Evolutionary conservation across 495 filamentous ascomycete genomes (phyloP).

Genomic region (Penicillium paradoxum): DNA sequence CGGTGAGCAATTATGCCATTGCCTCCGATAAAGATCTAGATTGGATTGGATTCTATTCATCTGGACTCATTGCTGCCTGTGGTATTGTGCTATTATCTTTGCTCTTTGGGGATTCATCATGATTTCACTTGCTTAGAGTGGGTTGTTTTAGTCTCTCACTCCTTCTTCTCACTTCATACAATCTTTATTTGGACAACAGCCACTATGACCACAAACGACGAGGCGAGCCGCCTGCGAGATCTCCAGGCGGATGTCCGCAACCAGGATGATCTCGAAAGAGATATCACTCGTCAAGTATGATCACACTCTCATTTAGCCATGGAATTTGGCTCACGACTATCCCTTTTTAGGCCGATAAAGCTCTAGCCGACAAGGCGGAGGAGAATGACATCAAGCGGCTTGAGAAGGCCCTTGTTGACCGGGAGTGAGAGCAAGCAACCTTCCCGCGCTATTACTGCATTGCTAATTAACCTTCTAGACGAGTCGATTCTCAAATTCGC

Average conservation of each 20-base stretch:
- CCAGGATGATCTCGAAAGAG: slow-evolving; percentile 79
- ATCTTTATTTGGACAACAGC: background rate
- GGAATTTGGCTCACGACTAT: slow-evolving; percentile 4
- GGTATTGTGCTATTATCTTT: background rate
- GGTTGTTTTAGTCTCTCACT: slow-evolving; percentile 7
- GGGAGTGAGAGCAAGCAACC: slow-evolving; percentile 37
- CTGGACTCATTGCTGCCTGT: slow-evolving; percentile 3
- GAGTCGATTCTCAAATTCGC: slow-evolving; percentile 43
- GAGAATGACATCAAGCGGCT: slow-evolving; percentile 82
- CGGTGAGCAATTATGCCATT: slow-evolving; percentile 7
- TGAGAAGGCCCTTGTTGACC: slow-evolving; percentile 64
- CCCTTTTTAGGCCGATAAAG: slow-evolving; percentile 59
- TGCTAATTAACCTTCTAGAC: slow-evolving; percentile 28
- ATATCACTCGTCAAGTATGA: slow-evolving; percentile 53
- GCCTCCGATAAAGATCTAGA: slow-evolving; percentile 3
- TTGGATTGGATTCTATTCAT: background rate
- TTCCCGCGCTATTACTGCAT: background rate
- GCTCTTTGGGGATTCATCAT: slow-evolving; percentile 7
- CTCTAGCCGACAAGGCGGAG: slow-evolving; percentile 77
- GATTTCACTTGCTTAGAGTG: background rate
- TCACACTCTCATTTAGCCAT: background rate
- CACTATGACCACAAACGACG: slow-evolving; percentile 25
- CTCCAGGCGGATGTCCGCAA: slow-evolving; percentile 72
- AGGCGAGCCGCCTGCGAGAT: slow-evolving; percentile 58
- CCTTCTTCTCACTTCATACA: background rate